These are phyloP conservation scores for Cladosporium sp. DNA, from an alignment of 2,329 filamentous ascomycete genomes.

Conservation along the genomic window DNA sequence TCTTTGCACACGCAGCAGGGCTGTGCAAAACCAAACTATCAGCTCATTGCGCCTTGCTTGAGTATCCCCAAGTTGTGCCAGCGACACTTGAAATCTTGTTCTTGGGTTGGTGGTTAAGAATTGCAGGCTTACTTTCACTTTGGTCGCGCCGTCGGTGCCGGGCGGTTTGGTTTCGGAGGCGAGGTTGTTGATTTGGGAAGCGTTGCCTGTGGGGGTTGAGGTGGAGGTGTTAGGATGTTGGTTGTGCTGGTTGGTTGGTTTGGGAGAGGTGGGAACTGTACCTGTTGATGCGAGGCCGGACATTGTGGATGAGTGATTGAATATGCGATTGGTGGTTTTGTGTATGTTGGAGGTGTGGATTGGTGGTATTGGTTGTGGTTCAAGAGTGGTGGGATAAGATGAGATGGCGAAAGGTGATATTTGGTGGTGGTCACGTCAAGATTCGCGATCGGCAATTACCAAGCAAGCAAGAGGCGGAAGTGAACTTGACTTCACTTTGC, in stretches of 20 bases:
- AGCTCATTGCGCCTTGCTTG: not conserved
- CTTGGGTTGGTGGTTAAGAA: not conserved
- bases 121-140: conserved; percentile 15
- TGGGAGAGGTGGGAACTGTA: not conserved
- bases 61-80: not conserved
- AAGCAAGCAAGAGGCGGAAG: too few relatives aligned
- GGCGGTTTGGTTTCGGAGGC: conserved; percentile 41
- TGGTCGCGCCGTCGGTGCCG: not conserved
- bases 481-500: not conserved
- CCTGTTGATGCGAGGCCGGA: conserved; percentile 2
- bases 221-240: not conserved
- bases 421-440: conserved; percentile 12
- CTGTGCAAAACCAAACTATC: conserved; percentile 41
- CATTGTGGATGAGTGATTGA: conserved; percentile 7
- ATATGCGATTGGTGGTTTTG: not conserved
- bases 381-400: not conserved
- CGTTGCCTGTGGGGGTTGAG: conserved; percentile 11
- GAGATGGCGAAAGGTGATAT: not conserved
- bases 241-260: not conserved
- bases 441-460: conserved; percentile 3
- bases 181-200: conserved; percentile 36
- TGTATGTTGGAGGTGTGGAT: not conserved
- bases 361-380: not conserved
- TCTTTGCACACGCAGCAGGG: conserved; percentile 98
- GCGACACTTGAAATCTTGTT: not conserved